These are phyloP conservation scores for Citrus mangshanensis DNA, from an alignment of 345 rosid species.

Conservation along the genomic window DNA sequence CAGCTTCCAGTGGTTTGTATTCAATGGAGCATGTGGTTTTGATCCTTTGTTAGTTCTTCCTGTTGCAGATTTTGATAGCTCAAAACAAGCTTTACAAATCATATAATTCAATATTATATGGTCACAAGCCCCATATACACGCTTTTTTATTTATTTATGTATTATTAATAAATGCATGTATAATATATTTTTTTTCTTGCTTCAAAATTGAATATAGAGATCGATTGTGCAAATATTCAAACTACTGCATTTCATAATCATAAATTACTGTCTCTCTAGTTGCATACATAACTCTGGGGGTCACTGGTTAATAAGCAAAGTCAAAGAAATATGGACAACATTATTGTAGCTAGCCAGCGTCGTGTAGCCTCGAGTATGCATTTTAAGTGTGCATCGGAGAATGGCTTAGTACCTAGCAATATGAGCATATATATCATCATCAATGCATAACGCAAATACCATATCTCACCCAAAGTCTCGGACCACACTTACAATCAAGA, in stretches of 20 bases:
- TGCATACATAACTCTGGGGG: no score
- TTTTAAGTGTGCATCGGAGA: no score
- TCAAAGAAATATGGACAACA: constrained; percentile 16
- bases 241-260: not conserved
- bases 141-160: not conserved
- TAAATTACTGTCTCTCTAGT: not conserved
- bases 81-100: not conserved
- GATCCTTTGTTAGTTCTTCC: not conserved
- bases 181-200: no score
- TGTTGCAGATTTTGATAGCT: not conserved
- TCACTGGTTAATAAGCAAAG: not conserved
- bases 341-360: no score
- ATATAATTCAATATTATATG: not conserved
- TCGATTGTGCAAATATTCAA: not conserved
- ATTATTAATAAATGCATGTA: not conserved
- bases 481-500: constrained; percentile 13
- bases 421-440: not conserved
- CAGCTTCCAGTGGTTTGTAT: not conserved
- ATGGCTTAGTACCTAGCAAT: no score
- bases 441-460: constrained; percentile 6
- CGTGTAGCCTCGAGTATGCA: not conserved
- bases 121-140: not conserved
- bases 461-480: constrained; percentile 14
- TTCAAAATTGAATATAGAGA: not conserved
- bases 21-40: not conserved